A percentile compares a stretch with the other conserved stretches of the same genome.
Evolutionary conservation across 1,284 basidiomycete species (phyloP).

Genomic region (Rhodotorula glutinis): DNA sequence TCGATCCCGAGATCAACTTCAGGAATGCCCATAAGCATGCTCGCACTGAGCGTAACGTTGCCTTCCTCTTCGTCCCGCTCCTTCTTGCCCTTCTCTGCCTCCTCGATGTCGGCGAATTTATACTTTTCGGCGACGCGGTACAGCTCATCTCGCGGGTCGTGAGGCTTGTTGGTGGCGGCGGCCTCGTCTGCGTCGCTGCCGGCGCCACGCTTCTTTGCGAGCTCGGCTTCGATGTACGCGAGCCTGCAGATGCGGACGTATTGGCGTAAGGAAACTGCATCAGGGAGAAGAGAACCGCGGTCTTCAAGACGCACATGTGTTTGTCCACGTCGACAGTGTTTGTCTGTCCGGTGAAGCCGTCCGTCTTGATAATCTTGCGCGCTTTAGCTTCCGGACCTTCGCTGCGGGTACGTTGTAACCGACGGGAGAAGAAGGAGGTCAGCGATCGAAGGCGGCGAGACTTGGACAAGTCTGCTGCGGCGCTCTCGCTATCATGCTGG

Average conservation of each 20-base stretch:
- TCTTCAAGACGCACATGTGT: conserved; percentile 69
- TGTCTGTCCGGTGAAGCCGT: conserved; percentile 96
- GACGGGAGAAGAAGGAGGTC: too few species aligned
- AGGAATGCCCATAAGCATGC: conserved; percentile 91
- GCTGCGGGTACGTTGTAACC: conserved; percentile 43
- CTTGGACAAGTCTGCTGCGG: background rate
- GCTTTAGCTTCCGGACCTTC: conserved; percentile 63
- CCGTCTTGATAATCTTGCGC: conserved; percentile 63
- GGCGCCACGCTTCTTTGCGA: conserved; percentile 63
- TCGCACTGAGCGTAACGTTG: conserved; percentile 82
- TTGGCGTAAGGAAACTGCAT: too few species aligned
- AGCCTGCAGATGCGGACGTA: conserved; percentile 61
- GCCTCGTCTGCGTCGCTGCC: conserved; percentile 40
- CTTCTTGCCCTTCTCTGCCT: conserved; percentile 69
- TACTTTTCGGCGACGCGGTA: conserved; percentile 71
- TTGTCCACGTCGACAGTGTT: conserved; percentile 95
- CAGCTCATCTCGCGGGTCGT: conserved; percentile 77
- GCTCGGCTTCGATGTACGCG: conserved; percentile 92
- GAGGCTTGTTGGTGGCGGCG: background rate
- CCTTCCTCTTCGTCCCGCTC: conserved; percentile 66
- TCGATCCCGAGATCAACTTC: conserved; percentile 98
- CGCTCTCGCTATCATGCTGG: background rate
- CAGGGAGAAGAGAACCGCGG: too few species aligned
- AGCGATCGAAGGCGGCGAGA: background rate
- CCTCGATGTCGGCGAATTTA: conserved; percentile 44